phyloP scores from a whole-genome alignment of 768 basidiomycete species.

The Nevesoporus exiguus region DNA sequence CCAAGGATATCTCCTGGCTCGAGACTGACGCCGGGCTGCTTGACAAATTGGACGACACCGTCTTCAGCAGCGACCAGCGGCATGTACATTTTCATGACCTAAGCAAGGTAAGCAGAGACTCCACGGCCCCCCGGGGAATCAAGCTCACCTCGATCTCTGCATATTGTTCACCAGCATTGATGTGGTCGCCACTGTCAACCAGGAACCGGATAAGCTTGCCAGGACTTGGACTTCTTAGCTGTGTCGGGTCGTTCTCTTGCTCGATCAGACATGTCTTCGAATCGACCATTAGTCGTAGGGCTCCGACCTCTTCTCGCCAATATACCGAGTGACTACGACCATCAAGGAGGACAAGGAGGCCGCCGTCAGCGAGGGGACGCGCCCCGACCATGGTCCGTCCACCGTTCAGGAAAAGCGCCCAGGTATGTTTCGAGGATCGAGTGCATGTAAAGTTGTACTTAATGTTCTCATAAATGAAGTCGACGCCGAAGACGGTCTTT shows the following conservation, averaged over 20 bases:
- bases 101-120: constrained; percentile 1
- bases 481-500: constrained; percentile 94
- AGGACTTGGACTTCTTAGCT: constrained; percentile 91
- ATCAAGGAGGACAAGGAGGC: constrained; percentile 85
- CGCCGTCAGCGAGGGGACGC: constrained; percentile 91
- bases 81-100: constrained; percentile 99
- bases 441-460: constrained; percentile 96
- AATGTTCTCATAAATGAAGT: constrained; percentile 95
- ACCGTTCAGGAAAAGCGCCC: constrained; percentile 97
- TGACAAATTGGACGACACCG: constrained; percentile 92
- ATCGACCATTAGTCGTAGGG: constrained; percentile 89
- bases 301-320: constrained; percentile 98
- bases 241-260: constrained; percentile 99
- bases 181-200: constrained; percentile 95
- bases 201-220: constrained; percentile 95
- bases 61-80: constrained; percentile 92
- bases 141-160: constrained; percentile 89
- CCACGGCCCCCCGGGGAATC: not conserved
- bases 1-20: constrained; percentile 97
- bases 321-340: constrained; percentile 97
- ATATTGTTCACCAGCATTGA: constrained; percentile 94
- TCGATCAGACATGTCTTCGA: constrained; percentile 98
- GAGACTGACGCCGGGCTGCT: constrained; percentile 95
- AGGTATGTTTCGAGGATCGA: constrained; percentile 80
- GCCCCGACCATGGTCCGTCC: constrained; percentile 90